Evolutionary conservation across 306 rosid genomes (phyloP).

Genomic region (Cucurbita ficifolia): DNA sequence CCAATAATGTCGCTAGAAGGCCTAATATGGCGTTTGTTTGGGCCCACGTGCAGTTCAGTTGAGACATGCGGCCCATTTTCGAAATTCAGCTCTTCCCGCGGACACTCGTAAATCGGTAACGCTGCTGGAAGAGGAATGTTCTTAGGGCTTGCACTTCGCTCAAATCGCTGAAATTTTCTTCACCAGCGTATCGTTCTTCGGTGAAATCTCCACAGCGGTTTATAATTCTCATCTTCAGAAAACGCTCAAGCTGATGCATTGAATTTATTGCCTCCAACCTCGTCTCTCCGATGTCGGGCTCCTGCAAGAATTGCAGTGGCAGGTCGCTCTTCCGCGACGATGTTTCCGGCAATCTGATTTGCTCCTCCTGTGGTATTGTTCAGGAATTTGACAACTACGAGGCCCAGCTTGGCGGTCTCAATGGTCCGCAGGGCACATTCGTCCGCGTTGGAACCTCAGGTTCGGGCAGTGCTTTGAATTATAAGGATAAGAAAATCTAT

Average conservation of each 20-base stretch:
- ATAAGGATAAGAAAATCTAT: constrained; percentile 31
- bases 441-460: constrained; percentile 43
- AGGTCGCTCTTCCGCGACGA: constrained; percentile 32
- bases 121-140: too few relatives aligned
- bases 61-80: not conserved
- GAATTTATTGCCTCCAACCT: not conserved
- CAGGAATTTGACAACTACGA: constrained; percentile 40
- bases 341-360: constrained; percentile 16
- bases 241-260: not conserved
- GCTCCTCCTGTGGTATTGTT: constrained; percentile 33
- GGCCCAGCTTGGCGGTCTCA: constrained; percentile 33
- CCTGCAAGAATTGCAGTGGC: constrained; percentile 24
- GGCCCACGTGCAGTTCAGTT: not conserved
- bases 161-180: not conserved
- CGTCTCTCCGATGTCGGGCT: constrained; percentile 3
- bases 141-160: not conserved
- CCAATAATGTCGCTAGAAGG: not conserved
- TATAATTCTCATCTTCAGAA: not conserved
- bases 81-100: not conserved
- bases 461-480: constrained; percentile 21
- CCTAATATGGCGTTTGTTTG: not conserved
- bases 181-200: not conserved
- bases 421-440: constrained; percentile 45
- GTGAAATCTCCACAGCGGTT: not conserved
- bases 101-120: not conserved